Percentiles rank a stretch among this genome's conserved stretches.
phyloP scores from a whole-genome alignment of 2,329 filamentous ascomycete species.

The Chaetomiaceae sp. region DNA sequence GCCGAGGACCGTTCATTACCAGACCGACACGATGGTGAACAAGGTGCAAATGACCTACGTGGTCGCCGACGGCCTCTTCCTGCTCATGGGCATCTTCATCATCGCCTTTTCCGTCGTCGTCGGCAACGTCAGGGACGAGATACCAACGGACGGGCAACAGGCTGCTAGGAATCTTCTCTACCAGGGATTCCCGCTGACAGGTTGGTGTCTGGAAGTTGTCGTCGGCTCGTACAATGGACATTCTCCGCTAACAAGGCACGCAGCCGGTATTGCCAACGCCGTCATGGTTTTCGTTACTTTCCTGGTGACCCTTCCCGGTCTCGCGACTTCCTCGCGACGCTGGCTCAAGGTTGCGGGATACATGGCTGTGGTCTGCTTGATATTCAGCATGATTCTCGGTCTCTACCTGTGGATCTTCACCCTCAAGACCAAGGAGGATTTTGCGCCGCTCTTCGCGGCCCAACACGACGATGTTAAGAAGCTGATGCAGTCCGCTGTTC shows the following conservation, averaged over 20 bases:
- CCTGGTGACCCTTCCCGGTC: slow-evolving; percentile 61
- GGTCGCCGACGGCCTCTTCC: slow-evolving; percentile 45
- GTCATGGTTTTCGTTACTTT: slow-evolving; percentile 67
- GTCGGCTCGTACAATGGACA: slow-evolving; percentile 4
- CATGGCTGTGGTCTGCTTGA: slow-evolving; percentile 52
- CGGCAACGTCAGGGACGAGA: slow-evolving; percentile 38
- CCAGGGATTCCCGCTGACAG: slow-evolving; percentile 46
- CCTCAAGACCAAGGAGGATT: slow-evolving; percentile 57
- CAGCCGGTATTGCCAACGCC: slow-evolving; percentile 66
- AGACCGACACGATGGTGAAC: slow-evolving; percentile 42
- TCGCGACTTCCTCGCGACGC: slow-evolving; percentile 59
- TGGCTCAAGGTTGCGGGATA: slow-evolving; percentile 67
- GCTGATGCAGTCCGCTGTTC: slow-evolving; percentile 63
- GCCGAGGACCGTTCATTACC: background rate
- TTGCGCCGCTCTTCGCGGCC: slow-evolving; percentile 53
- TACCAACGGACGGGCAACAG: slow-evolving; percentile 39
- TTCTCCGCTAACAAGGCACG: slow-evolving; percentile 5
- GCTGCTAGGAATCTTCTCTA: slow-evolving; percentile 48
- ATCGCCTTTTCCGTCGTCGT: slow-evolving; percentile 51
- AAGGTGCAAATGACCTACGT: slow-evolving; percentile 47
- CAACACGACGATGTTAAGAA: slow-evolving; percentile 55
- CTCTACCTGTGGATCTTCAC: slow-evolving; percentile 68
- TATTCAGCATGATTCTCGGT: slow-evolving; percentile 62
- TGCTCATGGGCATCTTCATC: slow-evolving; percentile 47
- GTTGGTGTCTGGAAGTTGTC: slow-evolving; percentile 24